phyloP scores from a whole-genome alignment of 78 protist species.

The Goniomonas avonlea region DNA sequence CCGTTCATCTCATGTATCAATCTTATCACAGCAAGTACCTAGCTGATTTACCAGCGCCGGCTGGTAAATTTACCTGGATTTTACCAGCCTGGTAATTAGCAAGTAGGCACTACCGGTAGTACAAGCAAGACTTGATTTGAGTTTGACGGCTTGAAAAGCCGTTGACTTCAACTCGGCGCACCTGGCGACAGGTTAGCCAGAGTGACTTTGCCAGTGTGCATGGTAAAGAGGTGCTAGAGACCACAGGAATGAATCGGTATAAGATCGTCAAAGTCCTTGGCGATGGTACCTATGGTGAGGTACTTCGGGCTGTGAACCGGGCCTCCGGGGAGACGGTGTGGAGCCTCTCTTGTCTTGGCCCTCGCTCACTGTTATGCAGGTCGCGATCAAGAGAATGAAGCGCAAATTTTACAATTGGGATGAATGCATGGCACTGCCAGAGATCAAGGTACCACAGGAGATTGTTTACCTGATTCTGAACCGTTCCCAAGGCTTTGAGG shows the following conservation, averaged over 20 bases:
- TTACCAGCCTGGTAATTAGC: too few species aligned
- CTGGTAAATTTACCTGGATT: too few species aligned
- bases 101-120: too few species aligned
- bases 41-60: too few species aligned
- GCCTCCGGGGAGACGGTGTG: slow-evolving; percentile 54
- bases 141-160: too few species aligned
- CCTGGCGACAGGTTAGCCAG: not conserved
- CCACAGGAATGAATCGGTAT: slow-evolving; percentile 32
- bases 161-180: too few species aligned
- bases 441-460: slow-evolving; percentile 65
- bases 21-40: too few species aligned
- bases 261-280: slow-evolving; percentile 51
- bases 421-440: slow-evolving; percentile 79
- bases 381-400: slow-evolving; percentile 94
- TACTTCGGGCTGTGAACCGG: slow-evolving; percentile 46
- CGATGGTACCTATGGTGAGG: slow-evolving; percentile 81
- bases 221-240: not conserved
- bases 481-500: slow-evolving; percentile 44
- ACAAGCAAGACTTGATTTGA: too few species aligned
- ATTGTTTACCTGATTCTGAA: too few species aligned
- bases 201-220: not conserved
- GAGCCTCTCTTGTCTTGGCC: not conserved
- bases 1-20: too few species aligned
- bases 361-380: slow-evolving; percentile 7
- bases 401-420: slow-evolving; percentile 78